Percentiles rank a stretch among this genome's conserved stretches.
These are phyloP conservation scores for Leccinum barrowsii DNA, from an alignment of 768 basidiomycete species.

Conservation along the genomic window DNA sequence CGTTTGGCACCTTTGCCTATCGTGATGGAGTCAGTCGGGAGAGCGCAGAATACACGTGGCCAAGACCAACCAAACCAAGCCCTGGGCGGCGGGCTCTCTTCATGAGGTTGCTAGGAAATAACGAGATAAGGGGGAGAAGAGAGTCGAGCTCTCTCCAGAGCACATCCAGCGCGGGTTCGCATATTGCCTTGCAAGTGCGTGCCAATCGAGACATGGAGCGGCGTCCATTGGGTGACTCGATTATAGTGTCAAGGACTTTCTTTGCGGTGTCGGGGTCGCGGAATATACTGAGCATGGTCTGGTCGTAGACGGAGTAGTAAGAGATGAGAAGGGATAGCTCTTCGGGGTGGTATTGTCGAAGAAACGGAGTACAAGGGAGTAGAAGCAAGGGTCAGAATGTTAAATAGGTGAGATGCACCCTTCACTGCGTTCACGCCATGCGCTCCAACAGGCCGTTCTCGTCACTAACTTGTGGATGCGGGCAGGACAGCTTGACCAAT, in stretches of 20 bases:
- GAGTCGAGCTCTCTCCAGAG: slow-evolving; percentile 81
- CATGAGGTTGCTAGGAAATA: slow-evolving; percentile 66
- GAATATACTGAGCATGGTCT: slow-evolving; percentile 55
- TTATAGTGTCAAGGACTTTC: slow-evolving; percentile 48
- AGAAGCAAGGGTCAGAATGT: slow-evolving; percentile 31
- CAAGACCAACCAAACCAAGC: slow-evolving; percentile 63
- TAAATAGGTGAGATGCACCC: slow-evolving; percentile 38
- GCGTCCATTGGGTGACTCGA: slow-evolving; percentile 59
- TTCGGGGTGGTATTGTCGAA: slow-evolving; percentile 30
- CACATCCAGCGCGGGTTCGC: slow-evolving; percentile 65
- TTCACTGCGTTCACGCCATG: slow-evolving; percentile 43
- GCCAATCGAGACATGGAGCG: slow-evolving; percentile 68
- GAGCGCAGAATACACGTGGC: not conserved
- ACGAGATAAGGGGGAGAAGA: slow-evolving; percentile 62
- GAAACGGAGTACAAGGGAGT: slow-evolving; percentile 37
- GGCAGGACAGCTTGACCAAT: slow-evolving; percentile 29
- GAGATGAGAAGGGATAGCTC: slow-evolving; percentile 33
- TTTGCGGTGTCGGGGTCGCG: slow-evolving; percentile 58
- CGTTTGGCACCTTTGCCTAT: slow-evolving; percentile 58
- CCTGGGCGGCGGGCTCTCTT: slow-evolving; percentile 72
- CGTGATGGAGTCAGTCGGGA: slow-evolving; percentile 8
- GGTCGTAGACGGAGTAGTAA: slow-evolving; percentile 46
- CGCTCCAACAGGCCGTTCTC: slow-evolving; percentile 26
- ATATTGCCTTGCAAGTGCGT: slow-evolving; percentile 71
- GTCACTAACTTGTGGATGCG: slow-evolving; percentile 31